A percentile compares a stretch with the other conserved stretches of the same genome.
These are phyloP conservation scores for Alternaria rosae DNA, from an alignment of 2,329 filamentous ascomycete genomes.

Conservation along the genomic window DNA sequence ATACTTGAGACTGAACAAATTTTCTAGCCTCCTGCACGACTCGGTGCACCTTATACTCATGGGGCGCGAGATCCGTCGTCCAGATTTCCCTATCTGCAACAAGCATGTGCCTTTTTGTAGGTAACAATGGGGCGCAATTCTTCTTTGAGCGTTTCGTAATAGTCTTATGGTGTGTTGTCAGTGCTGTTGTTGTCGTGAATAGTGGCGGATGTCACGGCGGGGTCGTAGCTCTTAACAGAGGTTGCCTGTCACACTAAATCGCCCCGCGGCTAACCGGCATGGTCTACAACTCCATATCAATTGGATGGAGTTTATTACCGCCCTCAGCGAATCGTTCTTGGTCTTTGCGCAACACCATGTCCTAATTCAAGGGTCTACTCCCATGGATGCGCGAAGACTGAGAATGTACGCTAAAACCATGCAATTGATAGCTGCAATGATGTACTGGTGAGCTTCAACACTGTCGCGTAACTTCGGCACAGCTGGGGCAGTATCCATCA, in stretches of 20 bases:
- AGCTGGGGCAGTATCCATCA: not conserved
- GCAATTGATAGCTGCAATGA: not conserved
- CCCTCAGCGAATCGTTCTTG: not conserved
- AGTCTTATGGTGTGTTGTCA: not conserved
- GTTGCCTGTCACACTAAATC: constrained; percentile 15
- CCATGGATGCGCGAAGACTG: not conserved
- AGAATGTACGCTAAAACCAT: not conserved
- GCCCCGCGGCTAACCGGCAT: constrained; percentile 29
- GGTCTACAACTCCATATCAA: not conserved
- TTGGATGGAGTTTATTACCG: not conserved
- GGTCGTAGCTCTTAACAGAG: constrained; percentile 8
- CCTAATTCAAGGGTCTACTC: not conserved
- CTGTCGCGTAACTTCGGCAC: not conserved
- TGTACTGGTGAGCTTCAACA: not conserved
- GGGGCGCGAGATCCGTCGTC: not conserved
- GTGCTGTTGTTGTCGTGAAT: constrained; percentile 13
- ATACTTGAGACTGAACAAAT: not conserved
- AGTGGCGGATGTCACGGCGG: constrained; percentile 20
- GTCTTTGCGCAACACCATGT: not conserved
- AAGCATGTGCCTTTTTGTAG: not conserved
- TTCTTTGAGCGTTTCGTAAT: not conserved
- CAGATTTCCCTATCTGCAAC: not conserved
- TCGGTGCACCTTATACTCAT: not conserved
- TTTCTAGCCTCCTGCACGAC: constrained; percentile 2
- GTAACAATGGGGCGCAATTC: not conserved